These are phyloP conservation scores for Paracorniculantispora psalliotae DNA, from an alignment of 2,329 filamentous ascomycete genomes.

Conservation along the genomic window DNA sequence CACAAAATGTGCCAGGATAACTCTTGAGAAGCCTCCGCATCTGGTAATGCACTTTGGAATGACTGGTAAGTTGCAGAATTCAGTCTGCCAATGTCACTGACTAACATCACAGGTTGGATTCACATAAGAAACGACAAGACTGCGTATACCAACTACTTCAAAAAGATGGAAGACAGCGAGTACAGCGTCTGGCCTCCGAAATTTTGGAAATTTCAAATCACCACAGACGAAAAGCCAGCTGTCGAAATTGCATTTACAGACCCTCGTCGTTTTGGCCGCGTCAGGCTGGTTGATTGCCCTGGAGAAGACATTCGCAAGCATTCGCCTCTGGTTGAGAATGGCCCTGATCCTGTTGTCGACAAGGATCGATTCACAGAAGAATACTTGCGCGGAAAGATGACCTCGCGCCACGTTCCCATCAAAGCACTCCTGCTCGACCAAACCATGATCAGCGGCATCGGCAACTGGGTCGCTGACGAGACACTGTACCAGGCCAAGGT, in stretches of 20 bases:
- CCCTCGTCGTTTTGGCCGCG: conserved; percentile 68
- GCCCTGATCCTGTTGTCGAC: conserved; percentile 86
- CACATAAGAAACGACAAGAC: conserved; percentile 76
- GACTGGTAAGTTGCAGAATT: conserved; percentile 40
- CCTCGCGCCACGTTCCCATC: conserved; percentile 73
- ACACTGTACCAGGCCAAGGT: conserved; percentile 83
- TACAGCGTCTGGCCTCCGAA: conserved; percentile 75
- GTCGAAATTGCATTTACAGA: conserved; percentile 78
- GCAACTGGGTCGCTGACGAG: conserved; percentile 97
- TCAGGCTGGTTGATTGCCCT: conserved; percentile 77
- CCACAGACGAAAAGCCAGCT: conserved; percentile 50
- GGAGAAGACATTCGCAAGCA: conserved; percentile 69
- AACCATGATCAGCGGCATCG: conserved; percentile 81
- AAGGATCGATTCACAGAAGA: conserved; percentile 68
- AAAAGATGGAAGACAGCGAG: conserved; percentile 57
- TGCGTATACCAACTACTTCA: conserved; percentile 78
- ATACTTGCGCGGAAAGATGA: conserved; percentile 69
- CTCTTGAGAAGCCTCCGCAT: conserved; percentile 72
- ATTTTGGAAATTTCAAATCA: conserved; percentile 80
- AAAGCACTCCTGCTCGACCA: conserved; percentile 89
- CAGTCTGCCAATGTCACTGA: not conserved
- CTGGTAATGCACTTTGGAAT: conserved; percentile 84
- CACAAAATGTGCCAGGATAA: conserved; percentile 29
- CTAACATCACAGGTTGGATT: conserved; percentile 61
- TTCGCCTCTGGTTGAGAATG: conserved; percentile 82